phyloP scores from a whole-genome alignment of 164 flowering plant genomes.

The Sextonia rubra region DNA sequence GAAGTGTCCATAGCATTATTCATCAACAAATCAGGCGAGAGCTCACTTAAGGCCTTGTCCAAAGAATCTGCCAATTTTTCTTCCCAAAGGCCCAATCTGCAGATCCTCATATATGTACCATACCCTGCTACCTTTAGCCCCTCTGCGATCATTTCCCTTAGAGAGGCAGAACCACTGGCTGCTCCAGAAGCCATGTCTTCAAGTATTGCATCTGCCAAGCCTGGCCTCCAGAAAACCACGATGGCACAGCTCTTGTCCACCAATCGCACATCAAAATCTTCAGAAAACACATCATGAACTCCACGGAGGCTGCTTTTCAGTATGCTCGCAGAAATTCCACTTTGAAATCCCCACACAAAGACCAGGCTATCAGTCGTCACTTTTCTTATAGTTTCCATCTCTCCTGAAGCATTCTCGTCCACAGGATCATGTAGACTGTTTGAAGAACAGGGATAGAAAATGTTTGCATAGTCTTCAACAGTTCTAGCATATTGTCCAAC shows the following conservation, averaged over 20 bases:
- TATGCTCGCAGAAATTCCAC: slow-evolving; percentile 38
- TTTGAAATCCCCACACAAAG: slow-evolving; percentile 76
- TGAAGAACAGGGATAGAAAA: slow-evolving; percentile 30
- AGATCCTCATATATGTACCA: slow-evolving; percentile 46
- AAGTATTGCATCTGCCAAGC: slow-evolving; percentile 38
- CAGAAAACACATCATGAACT: slow-evolving; percentile 45
- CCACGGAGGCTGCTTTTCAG: slow-evolving; percentile 42
- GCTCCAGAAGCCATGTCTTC: slow-evolving; percentile 35
- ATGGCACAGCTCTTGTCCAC: slow-evolving; percentile 70
- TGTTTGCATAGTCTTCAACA: slow-evolving; percentile 34
- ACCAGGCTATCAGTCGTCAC: slow-evolving; percentile 45
- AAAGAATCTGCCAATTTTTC: slow-evolving; percentile 53
- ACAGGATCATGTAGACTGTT: slow-evolving; percentile 21
- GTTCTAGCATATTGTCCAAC: slow-evolving; percentile 11
- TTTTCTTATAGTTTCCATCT: slow-evolving; percentile 33
- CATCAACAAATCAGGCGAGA: slow-evolving; percentile 8
- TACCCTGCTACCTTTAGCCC: slow-evolving; percentile 67
- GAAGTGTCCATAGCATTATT: slow-evolving; percentile 17
- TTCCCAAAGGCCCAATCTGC: slow-evolving; percentile 51
- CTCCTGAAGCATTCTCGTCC: slow-evolving; percentile 30
- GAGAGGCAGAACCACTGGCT: slow-evolving; percentile 21
- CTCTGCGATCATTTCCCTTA: slow-evolving; percentile 51
- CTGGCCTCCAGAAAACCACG: slow-evolving; percentile 54
- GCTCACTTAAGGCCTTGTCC: slow-evolving; percentile 39
- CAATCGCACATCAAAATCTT: slow-evolving; percentile 61